phyloP scores from a whole-genome alignment of 331 rosid genomes.

The Quercus lobata region DNA sequence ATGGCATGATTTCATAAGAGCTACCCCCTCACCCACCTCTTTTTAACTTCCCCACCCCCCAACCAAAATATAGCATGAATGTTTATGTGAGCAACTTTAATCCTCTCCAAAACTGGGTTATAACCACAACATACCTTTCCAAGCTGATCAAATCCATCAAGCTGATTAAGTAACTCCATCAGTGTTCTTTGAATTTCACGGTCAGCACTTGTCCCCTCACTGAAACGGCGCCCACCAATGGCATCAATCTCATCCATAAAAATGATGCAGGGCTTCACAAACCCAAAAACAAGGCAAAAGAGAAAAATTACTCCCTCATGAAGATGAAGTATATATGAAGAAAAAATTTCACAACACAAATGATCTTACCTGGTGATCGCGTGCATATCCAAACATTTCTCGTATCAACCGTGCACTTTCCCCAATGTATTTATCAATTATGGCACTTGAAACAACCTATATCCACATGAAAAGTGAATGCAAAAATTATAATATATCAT shows the following conservation, averaged over 20 bases:
- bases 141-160: slow-evolving; percentile 96
- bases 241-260: slow-evolving; percentile 99
- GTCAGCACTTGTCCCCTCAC: slow-evolving; percentile 97
- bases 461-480: neutral
- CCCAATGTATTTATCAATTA: slow-evolving; percentile 91
- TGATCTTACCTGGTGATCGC: slow-evolving; percentile 85
- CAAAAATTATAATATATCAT: slow-evolving; percentile 3
- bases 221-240: slow-evolving; percentile 98
- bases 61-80: too few species aligned
- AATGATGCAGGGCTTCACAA: slow-evolving; percentile 88
- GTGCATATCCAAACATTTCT: slow-evolving; percentile 99
- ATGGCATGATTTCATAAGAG: too few species aligned
- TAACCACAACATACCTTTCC: slow-evolving; percentile 70
- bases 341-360: neutral
- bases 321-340: neutral
- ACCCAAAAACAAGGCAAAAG: slow-evolving; percentile 17
- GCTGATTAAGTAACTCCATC: slow-evolving; percentile 94
- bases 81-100: neutral
- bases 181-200: slow-evolving; percentile 97
- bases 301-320: slow-evolving; percentile 3
- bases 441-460: slow-evolving; percentile 98
- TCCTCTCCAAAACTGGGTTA: neutral
- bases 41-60: too few species aligned
- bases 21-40: too few species aligned
- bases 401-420: slow-evolving; percentile 93